phyloP scores from a whole-genome alignment of 1,284 basidiomycete species.

The Austropuccinia psidii region DNA sequence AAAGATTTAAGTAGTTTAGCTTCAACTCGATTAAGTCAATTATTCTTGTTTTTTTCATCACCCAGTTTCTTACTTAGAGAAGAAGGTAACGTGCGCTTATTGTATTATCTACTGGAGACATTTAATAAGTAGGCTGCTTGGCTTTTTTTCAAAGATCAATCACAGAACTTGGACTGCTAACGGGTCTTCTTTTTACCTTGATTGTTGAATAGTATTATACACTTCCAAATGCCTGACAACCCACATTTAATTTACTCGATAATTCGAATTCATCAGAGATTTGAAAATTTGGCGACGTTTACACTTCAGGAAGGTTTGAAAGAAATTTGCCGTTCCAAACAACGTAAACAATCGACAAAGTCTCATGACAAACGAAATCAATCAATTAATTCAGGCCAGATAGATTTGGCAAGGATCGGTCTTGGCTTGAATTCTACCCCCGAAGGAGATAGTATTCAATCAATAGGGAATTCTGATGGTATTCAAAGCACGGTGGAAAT shows the following conservation, averaged over 20 bases:
- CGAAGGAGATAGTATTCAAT: no score
- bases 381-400: no score
- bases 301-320: constrained; percentile 28
- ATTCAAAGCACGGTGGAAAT: no score
- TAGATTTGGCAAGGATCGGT: no score
- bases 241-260: constrained; percentile 31
- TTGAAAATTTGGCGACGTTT: constrained; percentile 29
- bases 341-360: neutral
- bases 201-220: constrained; percentile 13
- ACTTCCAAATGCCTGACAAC: constrained; percentile 36
- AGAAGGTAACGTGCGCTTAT: constrained; percentile 16
- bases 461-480: no score
- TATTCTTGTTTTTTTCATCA: constrained; percentile 12
- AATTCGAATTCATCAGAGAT: constrained; percentile 22
- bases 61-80: constrained; percentile 23
- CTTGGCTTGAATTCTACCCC: no score
- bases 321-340: constrained; percentile 16
- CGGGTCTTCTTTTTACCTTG: neutral
- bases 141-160: neutral
- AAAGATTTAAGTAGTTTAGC: constrained; percentile 15
- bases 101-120: constrained; percentile 29
- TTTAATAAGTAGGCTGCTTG: constrained; percentile 29
- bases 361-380: no score
- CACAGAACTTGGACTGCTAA: neutral
- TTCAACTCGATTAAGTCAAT: constrained; percentile 5